Evolutionary conservation across 177 flowering plant species (phyloP).

Genomic region (Vitis hybrid): DNA sequence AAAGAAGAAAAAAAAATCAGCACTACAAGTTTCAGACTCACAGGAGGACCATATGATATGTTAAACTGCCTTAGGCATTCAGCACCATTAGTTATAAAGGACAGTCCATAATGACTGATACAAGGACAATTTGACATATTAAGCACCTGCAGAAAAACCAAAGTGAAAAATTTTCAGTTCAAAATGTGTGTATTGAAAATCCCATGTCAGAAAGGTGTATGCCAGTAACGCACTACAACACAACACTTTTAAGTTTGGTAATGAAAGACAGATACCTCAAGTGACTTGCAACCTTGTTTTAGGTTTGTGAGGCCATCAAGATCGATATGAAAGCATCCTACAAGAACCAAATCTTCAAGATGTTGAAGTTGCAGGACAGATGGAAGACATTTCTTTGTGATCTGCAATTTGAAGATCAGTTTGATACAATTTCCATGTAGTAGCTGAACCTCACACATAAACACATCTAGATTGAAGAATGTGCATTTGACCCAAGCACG

Average conservation of each 20-base stretch:
- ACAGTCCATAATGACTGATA: conserved; percentile 53
- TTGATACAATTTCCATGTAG: too few species aligned
- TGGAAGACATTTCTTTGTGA: conserved; percentile 63
- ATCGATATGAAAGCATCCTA: conserved; percentile 70
- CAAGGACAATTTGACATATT: conserved; percentile 66
- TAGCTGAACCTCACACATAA: too few species aligned
- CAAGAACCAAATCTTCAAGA: conserved; percentile 70
- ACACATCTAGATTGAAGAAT: too few species aligned
- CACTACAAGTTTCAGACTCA: conserved; percentile 27
- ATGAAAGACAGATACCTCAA: conserved; percentile 47
- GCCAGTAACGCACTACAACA: too few species aligned
- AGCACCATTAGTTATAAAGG: conserved; percentile 52
- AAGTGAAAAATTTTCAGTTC: neutral
- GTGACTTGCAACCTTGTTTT: conserved; percentile 53
- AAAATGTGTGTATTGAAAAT: neutral
- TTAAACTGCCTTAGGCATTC: conserved; percentile 43
- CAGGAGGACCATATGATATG: conserved; percentile 53
- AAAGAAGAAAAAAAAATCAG: conserved; percentile 1
- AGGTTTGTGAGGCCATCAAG: conserved; percentile 60
- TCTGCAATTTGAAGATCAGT: conserved; percentile 33
- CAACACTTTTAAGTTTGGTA: neutral
- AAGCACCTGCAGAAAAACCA: conserved; percentile 39
- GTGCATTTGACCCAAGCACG: too few species aligned
- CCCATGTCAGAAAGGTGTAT: too few species aligned
- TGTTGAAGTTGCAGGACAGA: conserved; percentile 47